phyloP scores from a whole-genome alignment of 2,329 filamentous ascomycete species.

The Fusarium praegraminearum region DNA sequence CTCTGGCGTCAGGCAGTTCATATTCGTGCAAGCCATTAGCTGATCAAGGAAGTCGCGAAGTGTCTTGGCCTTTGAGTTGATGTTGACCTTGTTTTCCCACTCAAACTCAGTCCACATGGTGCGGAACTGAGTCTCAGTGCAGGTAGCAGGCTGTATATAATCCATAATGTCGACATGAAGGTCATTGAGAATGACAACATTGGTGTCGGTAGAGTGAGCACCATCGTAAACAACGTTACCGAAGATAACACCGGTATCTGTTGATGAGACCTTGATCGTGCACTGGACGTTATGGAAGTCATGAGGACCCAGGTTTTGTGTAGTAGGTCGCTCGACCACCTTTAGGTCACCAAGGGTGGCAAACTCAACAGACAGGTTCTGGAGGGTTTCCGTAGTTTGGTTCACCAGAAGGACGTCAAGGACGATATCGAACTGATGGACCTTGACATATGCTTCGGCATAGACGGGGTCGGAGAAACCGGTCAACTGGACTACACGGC shows the following conservation, averaged over 20 bases:
- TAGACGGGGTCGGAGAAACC: slow-evolving; percentile 99
- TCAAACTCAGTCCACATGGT: slow-evolving; percentile 99
- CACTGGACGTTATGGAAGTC: slow-evolving; percentile 99
- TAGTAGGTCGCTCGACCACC: slow-evolving; percentile 95
- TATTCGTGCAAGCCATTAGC: slow-evolving; percentile 97
- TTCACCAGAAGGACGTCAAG: slow-evolving; percentile 97
- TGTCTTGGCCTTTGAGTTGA: slow-evolving; percentile 95
- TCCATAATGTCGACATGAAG: slow-evolving; percentile 99
- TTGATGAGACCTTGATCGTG: slow-evolving; percentile 98
- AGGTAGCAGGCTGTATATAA: slow-evolving; percentile 97
- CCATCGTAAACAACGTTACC: slow-evolving; percentile 99
- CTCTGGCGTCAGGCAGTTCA: slow-evolving; percentile 97
- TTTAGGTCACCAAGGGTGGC: slow-evolving; percentile 98
- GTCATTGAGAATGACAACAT: slow-evolving; percentile 98
- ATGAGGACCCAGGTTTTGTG: slow-evolving; percentile 93
- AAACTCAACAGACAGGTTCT: slow-evolving; percentile 97
- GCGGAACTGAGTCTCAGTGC: slow-evolving; percentile 97
- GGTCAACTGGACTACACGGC: slow-evolving; percentile 94
- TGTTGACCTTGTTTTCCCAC: slow-evolving; percentile 99
- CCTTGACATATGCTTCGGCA: slow-evolving; percentile 98
- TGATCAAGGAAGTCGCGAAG: slow-evolving; percentile 92
- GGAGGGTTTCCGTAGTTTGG: slow-evolving; percentile 94
- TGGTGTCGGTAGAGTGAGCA: slow-evolving; percentile 89
- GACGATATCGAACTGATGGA: slow-evolving; percentile 98
- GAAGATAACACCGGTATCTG: slow-evolving; percentile 98